Conservation (phyloP, 2,329 filamentous ascomycete species). For the Xylariaceae sp. region DNA sequence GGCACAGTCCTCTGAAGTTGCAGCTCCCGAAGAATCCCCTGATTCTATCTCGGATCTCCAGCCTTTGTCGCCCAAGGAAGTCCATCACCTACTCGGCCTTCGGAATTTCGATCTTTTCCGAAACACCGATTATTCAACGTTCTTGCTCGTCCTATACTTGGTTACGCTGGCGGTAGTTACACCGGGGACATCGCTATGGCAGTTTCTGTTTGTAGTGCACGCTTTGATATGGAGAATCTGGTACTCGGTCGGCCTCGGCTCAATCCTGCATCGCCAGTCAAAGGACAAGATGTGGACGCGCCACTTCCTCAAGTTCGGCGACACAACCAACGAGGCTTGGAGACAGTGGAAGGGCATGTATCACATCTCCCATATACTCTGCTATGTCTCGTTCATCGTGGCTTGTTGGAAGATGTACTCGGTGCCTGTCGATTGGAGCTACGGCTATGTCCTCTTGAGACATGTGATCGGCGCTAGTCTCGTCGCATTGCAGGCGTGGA, state of each 20-base stretch:
- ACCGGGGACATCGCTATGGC: slow-evolving; percentile 68
- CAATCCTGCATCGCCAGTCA: slow-evolving; percentile 80
- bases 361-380: slow-evolving; percentile 86
- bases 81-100: slow-evolving; percentile 79
- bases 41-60: slow-evolving; percentile 18
- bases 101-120: slow-evolving; percentile 84
- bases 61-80: slow-evolving; percentile 51
- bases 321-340: slow-evolving; percentile 88
- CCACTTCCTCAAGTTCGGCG: slow-evolving; percentile 95
- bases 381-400: slow-evolving; percentile 80
- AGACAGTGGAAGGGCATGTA: slow-evolving; percentile 96
- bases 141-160: slow-evolving; percentile 72
- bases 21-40: slow-evolving; percentile 16
- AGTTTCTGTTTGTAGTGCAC: slow-evolving; percentile 74
- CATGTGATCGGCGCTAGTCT: slow-evolving; percentile 79
- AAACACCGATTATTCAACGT: slow-evolving; percentile 73
- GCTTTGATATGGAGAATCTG: slow-evolving; percentile 81
- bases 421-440: slow-evolving; percentile 78
- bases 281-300: slow-evolving; percentile 91
- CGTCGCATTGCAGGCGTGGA: slow-evolving; percentile 87
- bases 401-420: slow-evolving; percentile 96
- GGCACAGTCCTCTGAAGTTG: slow-evolving; percentile 13
- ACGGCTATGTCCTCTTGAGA: slow-evolving; percentile 77
- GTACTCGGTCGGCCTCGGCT: slow-evolving; percentile 84
- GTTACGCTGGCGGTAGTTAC: slow-evolving; percentile 68